Percentiles rank a stretch among this genome's conserved stretches.
These are phyloP conservation scores for Citrullus amarus DNA, from an alignment of 306 rosid species.

Conservation along the genomic window DNA sequence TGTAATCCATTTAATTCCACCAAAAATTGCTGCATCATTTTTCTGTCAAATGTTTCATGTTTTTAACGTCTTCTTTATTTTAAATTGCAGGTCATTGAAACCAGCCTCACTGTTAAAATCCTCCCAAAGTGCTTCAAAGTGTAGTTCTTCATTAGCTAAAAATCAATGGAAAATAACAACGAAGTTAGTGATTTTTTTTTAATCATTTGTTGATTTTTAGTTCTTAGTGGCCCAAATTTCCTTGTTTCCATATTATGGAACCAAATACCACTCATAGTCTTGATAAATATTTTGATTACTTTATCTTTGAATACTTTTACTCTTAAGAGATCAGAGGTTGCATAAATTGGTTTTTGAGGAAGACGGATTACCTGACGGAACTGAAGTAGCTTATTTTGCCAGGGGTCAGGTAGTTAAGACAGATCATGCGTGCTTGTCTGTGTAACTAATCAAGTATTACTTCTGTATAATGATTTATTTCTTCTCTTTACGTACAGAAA, in stretches of 20 bases:
- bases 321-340: constrained; percentile 60
- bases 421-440: constrained; percentile 15
- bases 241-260: neutral
- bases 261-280: neutral
- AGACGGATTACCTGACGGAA: constrained; percentile 90
- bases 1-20: neutral
- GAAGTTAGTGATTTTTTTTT: constrained; percentile 10
- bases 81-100: constrained; percentile 47
- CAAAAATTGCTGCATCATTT: neutral
- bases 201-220: neutral
- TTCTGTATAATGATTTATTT: constrained; percentile 11
- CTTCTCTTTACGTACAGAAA: constrained; percentile 47
- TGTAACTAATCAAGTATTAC: neutral
- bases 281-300: neutral
- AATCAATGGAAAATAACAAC: constrained; percentile 73
- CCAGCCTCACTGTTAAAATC: constrained; percentile 41
- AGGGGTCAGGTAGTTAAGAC: constrained; percentile 73
- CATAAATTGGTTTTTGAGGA: constrained; percentile 94
- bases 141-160: constrained; percentile 40
- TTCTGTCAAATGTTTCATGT: neutral
- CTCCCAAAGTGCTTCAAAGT: constrained; percentile 29
- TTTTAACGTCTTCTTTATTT: constrained; percentile 9
- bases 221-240: constrained; percentile 4
- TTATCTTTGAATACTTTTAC: constrained; percentile 6
- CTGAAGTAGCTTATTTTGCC: constrained; percentile 90